Conservation (phyloP, 768 basidiomycete species). For the Grammothele lineata region DNA sequence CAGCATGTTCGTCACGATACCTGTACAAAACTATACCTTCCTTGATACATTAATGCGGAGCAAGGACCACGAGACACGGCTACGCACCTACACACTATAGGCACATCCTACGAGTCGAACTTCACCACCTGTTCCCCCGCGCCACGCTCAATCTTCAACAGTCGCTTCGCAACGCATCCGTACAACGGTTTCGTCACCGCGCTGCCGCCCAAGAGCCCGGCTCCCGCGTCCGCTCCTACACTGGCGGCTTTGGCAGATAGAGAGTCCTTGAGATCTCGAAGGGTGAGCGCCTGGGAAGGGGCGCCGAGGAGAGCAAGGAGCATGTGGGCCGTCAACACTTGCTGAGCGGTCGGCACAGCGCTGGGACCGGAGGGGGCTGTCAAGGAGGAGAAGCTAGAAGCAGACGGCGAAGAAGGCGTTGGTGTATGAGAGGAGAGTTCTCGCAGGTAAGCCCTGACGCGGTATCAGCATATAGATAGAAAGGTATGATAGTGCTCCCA, state of each 20-base stretch:
- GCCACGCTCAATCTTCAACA: conserved; percentile 73
- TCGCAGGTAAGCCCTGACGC: conserved; percentile 51
- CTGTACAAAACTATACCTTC: too few species aligned
- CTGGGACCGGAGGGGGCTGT: conserved; percentile 22
- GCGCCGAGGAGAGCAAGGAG: conserved; percentile 54
- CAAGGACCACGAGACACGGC: too few species aligned
- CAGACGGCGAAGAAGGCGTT: conserved; percentile 51
- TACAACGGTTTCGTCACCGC: conserved; percentile 64
- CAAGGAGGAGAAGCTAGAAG: conserved; percentile 49
- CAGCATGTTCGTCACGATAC: too few species aligned
- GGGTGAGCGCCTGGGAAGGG: conserved; percentile 51
- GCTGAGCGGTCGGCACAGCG: conserved; percentile 53
- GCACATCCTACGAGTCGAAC: conserved; percentile 62
- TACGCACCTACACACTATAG: too few species aligned
- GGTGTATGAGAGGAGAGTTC: conserved; percentile 47
- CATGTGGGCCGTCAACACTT: conserved; percentile 67
- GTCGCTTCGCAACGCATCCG: conserved; percentile 75
- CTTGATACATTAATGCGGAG: too few species aligned
- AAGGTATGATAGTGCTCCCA: too few species aligned
- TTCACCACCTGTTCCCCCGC: conserved; percentile 71
- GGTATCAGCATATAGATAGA: not conserved
- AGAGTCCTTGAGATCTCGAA: conserved; percentile 59
- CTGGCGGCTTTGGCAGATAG: conserved; percentile 41
- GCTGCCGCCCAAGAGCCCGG: conserved; percentile 31
- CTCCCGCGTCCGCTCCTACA: conserved; percentile 18